A percentile compares a stretch with the other conserved stretches of the same genome.
Evolutionary conservation across 257 asterid species (phyloP).

Genomic region (Cinchona pubescens): DNA sequence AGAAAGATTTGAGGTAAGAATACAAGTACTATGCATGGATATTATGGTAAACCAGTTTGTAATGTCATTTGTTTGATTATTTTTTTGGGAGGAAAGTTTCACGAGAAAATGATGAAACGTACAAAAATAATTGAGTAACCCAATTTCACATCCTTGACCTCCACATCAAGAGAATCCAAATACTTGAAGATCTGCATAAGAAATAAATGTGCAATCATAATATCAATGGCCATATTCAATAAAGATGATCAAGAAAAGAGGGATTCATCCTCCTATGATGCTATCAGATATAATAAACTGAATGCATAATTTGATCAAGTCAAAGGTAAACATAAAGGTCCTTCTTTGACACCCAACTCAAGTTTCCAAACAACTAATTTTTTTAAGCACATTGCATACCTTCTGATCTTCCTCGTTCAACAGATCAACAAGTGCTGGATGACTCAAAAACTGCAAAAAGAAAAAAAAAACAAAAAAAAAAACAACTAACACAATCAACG

Average conservation of each 20-base stretch:
- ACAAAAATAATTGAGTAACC: conserved; percentile 60
- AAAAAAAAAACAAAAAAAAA: not conserved
- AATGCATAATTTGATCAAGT: not conserved
- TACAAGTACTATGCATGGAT: not conserved
- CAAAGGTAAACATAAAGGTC: conserved; percentile 4
- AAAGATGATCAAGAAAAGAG: not conserved
- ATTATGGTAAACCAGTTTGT: not conserved
- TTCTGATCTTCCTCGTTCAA: conserved; percentile 43
- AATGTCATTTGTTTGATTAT: not conserved
- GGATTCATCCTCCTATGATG: not conserved
- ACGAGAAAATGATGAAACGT: conserved; percentile 25
- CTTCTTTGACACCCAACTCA: conserved; percentile 10
- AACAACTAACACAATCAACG: conserved; percentile 10
- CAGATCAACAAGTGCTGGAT: conserved; percentile 49
- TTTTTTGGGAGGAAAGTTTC: not conserved
- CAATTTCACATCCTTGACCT: conserved; percentile 41
- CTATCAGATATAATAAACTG: not conserved
- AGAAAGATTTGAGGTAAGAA: not conserved
- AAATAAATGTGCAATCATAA: not conserved
- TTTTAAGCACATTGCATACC: conserved; percentile 30
- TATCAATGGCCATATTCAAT: not conserved
- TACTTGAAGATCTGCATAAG: conserved; percentile 43
- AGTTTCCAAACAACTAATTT: conserved; percentile 7
- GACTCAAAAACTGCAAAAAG: conserved; percentile 50
- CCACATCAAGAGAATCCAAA: conserved; percentile 54